Percentiles rank a stretch among this genome's conserved stretches.
These are phyloP conservation scores for Umbelopsis sp. DNA, from an alignment of 192 early-diverging fungal species.

Conservation along the genomic window DNA sequence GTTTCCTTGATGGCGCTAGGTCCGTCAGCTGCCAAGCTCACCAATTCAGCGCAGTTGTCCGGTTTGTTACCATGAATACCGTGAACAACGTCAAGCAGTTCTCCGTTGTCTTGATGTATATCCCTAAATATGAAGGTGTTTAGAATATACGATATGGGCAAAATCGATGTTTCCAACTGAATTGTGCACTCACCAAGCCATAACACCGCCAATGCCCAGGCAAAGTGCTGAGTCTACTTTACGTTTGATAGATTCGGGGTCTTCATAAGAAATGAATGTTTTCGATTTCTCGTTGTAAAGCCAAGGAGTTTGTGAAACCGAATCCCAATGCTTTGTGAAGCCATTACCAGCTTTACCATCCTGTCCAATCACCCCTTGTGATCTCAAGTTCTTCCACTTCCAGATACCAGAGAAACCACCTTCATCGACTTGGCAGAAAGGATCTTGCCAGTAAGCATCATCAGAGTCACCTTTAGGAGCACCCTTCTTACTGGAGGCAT, in stretches of 20 bases:
- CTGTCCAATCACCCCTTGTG: constrained; percentile 51
- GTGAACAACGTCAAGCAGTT: constrained; percentile 30
- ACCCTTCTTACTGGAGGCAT: constrained; percentile 34
- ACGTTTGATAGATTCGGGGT: constrained; percentile 60
- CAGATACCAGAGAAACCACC: constrained; percentile 57
- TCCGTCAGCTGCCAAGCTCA: neutral
- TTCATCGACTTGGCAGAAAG: constrained; percentile 45
- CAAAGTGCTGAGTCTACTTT: constrained; percentile 63
- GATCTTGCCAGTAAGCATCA: constrained; percentile 52
- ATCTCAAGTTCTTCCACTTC: constrained; percentile 62
- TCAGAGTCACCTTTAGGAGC: constrained; percentile 62
- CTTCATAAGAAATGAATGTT: constrained; percentile 79
- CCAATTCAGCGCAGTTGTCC: neutral
- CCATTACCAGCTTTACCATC: constrained; percentile 48
- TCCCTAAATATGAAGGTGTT: constrained; percentile 23
- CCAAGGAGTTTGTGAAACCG: constrained; percentile 55
- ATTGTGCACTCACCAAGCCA: constrained; percentile 53
- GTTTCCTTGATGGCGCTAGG: neutral
- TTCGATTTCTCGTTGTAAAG: constrained; percentile 58
- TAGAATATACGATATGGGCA: neutral
- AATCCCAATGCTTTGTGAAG: constrained; percentile 63
- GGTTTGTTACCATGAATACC: constrained; percentile 27
- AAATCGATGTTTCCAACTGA: neutral
- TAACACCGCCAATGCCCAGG: constrained; percentile 63
- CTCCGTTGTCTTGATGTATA: constrained; percentile 45